These are phyloP conservation scores for Aureobasidium sp. DNA, from an alignment of 2,329 filamentous ascomycete genomes.

Conservation along the genomic window DNA sequence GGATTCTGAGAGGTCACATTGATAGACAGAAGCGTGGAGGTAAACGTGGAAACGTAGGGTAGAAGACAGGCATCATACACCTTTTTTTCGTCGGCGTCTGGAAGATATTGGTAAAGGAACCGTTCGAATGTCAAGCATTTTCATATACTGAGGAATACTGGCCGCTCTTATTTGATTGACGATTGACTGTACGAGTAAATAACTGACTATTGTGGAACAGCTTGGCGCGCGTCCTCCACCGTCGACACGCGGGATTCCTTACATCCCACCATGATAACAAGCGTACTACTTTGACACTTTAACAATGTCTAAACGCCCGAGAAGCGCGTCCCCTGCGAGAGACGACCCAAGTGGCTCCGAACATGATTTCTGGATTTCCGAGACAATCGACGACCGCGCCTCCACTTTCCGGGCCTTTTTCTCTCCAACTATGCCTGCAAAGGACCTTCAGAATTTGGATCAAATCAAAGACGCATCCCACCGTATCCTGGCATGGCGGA, in stretches of 20 bases:
- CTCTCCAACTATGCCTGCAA: slow-evolving; percentile 38
- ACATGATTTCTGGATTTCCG: slow-evolving; percentile 38
- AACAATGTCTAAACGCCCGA: slow-evolving; percentile 17
- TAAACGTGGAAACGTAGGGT: slow-evolving; percentile 58
- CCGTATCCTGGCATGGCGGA: slow-evolving; percentile 46
- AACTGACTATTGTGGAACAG: too few species aligned
- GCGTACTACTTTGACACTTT: too few species aligned
- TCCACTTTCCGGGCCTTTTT: slow-evolving; percentile 47
- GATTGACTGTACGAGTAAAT: too few species aligned
- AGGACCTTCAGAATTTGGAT: slow-evolving; percentile 37
- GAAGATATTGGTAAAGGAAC: too few species aligned
- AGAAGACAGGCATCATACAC: neutral
- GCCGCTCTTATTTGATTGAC: too few species aligned
- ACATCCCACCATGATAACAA: neutral
- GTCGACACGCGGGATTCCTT: neutral
- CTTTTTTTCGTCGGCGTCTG: neutral
- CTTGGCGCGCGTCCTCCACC: neutral
- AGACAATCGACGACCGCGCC: slow-evolving; percentile 43
- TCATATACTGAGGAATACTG: too few species aligned
- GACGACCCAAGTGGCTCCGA: slow-evolving; percentile 9
- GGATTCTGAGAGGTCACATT: slow-evolving; percentile 72
- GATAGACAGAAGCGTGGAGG: slow-evolving; percentile 79
- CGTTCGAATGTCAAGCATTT: too few species aligned
- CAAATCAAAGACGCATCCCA: slow-evolving; percentile 43
- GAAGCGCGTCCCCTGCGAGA: slow-evolving; percentile 8